Conservation (phyloP, 1,139 yeast species). For the Hyphopichia pseudoburtonii region DNA sequence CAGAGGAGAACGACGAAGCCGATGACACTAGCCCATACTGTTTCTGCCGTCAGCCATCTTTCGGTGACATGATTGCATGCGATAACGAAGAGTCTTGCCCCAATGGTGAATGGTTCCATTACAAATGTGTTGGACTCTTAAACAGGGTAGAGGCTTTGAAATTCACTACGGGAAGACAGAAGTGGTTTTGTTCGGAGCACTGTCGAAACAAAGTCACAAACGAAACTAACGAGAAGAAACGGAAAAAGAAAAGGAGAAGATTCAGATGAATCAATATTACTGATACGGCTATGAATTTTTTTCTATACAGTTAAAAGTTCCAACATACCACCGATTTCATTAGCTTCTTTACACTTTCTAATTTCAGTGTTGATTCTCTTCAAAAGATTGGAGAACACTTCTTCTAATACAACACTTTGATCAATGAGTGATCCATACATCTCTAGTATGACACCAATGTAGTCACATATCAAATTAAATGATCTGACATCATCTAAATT, state of each 20-base stretch:
- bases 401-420: slow-evolving; percentile 77
- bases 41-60: slow-evolving; percentile 45
- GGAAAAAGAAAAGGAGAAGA: slow-evolving; percentile 13
- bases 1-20: slow-evolving; percentile 11
- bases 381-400: slow-evolving; percentile 59
- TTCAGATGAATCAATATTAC: not conserved
- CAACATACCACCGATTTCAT: slow-evolving; percentile 89
- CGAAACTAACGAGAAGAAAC: slow-evolving; percentile 16
- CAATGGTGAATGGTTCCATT: slow-evolving; percentile 53
- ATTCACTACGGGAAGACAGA: slow-evolving; percentile 34
- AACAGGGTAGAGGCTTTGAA: slow-evolving; percentile 41
- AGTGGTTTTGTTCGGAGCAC: slow-evolving; percentile 43
- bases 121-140: slow-evolving; percentile 46
- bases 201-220: slow-evolving; percentile 26
- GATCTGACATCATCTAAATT: slow-evolving; percentile 79
- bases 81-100: slow-evolving; percentile 42
- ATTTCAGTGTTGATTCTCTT: slow-evolving; percentile 68
- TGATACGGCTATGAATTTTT: slow-evolving; percentile 7
- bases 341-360: slow-evolving; percentile 80
- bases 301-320: slow-evolving; percentile 61
- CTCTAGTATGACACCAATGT: slow-evolving; percentile 77
- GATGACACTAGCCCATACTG: slow-evolving; percentile 34
- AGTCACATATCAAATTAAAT: slow-evolving; percentile 75
- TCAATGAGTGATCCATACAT: slow-evolving; percentile 73
- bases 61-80: slow-evolving; percentile 50